Evolutionary conservation across 108 stramenopile species (phyloP), one percentile per base, ranked within the genome.

Genomic region (Licmophora abbreviata): DNA sequence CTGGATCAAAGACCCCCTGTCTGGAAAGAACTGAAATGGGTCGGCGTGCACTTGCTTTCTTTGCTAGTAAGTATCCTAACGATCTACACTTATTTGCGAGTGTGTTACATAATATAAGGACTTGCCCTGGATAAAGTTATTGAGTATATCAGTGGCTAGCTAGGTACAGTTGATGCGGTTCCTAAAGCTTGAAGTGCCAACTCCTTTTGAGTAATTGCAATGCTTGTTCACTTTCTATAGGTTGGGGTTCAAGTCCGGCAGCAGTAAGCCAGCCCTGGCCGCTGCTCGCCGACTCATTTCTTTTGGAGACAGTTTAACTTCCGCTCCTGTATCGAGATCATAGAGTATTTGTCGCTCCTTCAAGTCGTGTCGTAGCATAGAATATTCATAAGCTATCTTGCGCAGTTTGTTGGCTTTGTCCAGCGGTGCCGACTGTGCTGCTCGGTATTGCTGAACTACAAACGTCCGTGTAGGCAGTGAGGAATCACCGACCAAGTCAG

Each of bases 251-350:
- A 82, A 41, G 2, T 68, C 28, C 14, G 83, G 83, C n/a, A 83
- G 51, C 54, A 75, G 69, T 27, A 89, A 58, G 28, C 87, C 87
- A 26, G 87, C 83, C 33, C 87, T 56, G 20, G 79, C 80, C 1
- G 87, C 87, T 23, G 83, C 78, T 38, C 80, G 61, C 27, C 81
- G 75, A 57, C 78, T 83, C 59, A 89, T 49, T 72, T 89, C 87
- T 51, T 54, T 77, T 3, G 83, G 76, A 36, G 66, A 63, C 31
- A 90, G 59, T 52, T 78, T 77, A 20, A 63, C 63, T 24, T 84
- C 88, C 17, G 84, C 88, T 7, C 88, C 88, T 17, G 65, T 34
- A 57, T 90, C 88, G 53, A 90, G 45, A 43, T 81, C 55, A 48
- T 85, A 71, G 44, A 89, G 54, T 42, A 73, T 30, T 23, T 51